Percentiles rank a stretch among this genome's conserved stretches.
Conservation (phyloP, 148 eudicot genomes). For the Chenopodium formosanum region DNA sequence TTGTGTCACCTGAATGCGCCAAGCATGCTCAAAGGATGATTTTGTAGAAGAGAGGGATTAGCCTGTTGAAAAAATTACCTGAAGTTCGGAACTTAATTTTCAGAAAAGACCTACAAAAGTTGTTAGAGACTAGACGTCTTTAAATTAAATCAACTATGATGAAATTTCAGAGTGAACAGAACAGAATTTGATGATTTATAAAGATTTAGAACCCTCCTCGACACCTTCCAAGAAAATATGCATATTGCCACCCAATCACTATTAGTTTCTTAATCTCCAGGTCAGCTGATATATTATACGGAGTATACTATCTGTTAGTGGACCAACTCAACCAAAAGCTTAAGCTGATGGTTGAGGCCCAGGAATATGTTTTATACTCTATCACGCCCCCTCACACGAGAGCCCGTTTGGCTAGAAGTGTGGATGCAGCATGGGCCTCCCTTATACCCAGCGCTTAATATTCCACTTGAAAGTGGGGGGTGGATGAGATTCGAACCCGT, state of each 20-base stretch:
- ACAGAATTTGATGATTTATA: neutral
- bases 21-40: constrained; percentile 75
- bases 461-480: too few species aligned
- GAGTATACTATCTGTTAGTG: too few species aligned
- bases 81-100: constrained; percentile 23
- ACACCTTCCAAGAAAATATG: neutral
- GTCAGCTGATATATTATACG: neutral
- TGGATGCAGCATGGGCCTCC: too few species aligned
- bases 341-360: too few species aligned
- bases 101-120: constrained; percentile 13
- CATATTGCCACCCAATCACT: neutral
- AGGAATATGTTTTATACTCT: too few species aligned
- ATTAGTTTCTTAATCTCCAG: neutral
- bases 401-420: too few species aligned
- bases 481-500: too few species aligned
- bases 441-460: too few species aligned
- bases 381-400: too few species aligned
- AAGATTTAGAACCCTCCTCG: neutral
- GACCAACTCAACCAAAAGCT: too few species aligned
- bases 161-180: neutral
- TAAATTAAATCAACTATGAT: neutral
- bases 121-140: constrained; percentile 8
- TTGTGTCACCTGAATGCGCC: constrained; percentile 72
- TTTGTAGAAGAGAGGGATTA: constrained; percentile 35
- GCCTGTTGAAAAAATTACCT: constrained; percentile 41